Percentiles rank a stretch among this genome's conserved stretches.
These are phyloP conservation scores for Acanthamoeba triangularis DNA, from an alignment of 208 protist genomes.

Conservation along the genomic window DNA sequence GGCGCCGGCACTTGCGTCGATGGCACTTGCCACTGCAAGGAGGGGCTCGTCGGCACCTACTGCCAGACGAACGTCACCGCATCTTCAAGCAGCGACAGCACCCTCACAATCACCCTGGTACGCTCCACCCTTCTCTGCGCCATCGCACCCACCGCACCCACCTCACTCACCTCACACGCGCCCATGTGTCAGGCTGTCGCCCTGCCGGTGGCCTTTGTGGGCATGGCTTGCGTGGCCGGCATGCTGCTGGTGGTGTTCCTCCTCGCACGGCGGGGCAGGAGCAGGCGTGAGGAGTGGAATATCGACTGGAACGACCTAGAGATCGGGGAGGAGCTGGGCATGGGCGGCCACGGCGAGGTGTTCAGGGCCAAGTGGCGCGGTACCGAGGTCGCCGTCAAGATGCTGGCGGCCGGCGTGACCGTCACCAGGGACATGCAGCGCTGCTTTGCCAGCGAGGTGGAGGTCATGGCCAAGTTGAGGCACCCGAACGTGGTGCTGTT, in stretches of 20 bases:
- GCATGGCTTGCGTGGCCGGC: neutral
- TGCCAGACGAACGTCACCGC: neutral
- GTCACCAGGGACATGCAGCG: constrained; percentile 60
- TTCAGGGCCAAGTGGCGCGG: constrained; percentile 73
- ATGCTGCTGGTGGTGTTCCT: neutral
- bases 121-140: neutral
- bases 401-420: neutral
- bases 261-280: neutral
- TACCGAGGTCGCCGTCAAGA: constrained; percentile 72
- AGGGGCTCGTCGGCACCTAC: constrained; percentile 29
- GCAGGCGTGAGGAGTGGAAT: neutral
- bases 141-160: too few species aligned
- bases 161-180: too few species aligned
- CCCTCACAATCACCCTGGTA: neutral
- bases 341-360: constrained; percentile 69
- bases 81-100: too few species aligned
- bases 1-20: constrained; percentile 1
- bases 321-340: constrained; percentile 30
- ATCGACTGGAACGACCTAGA: constrained; percentile 61
- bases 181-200: neutral
- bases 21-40: neutral
- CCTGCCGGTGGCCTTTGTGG: neutral
- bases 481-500: constrained; percentile 49
- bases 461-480: neutral
- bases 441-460: constrained; percentile 11